A percentile compares a stretch with the other conserved stretches of the same genome.
Conservation (phyloP, 2,329 filamentous ascomycete species). For the Ophiostoma tasmaniense region DNA sequence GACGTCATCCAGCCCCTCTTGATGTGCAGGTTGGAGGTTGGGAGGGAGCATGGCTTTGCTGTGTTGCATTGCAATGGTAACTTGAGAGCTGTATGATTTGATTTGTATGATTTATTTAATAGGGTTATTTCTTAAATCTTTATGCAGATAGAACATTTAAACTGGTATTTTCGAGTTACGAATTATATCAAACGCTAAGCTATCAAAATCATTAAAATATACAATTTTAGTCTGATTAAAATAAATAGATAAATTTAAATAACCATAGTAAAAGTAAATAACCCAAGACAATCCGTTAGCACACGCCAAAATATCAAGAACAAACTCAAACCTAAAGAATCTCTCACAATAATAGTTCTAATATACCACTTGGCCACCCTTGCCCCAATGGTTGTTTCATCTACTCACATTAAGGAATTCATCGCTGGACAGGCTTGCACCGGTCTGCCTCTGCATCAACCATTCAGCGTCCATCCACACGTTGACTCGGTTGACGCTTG, state of each 20-base stretch:
- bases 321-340: no score
- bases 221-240: no score
- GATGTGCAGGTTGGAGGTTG: neutral
- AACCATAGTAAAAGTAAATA: neutral
- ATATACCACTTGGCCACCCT: neutral
- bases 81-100: no score
- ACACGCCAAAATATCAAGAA: no score
- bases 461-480: neutral
- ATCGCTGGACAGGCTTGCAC: neutral
- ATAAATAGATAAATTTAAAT: no score
- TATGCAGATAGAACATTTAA: no score
- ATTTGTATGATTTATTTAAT: no score
- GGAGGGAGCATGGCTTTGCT: neutral
- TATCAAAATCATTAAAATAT: no score
- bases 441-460: neutral
- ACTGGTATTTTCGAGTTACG: no score
- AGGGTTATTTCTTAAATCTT: no score
- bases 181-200: no score
- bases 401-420: neutral
- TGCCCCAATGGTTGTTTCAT: neutral
- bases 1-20: constrained; percentile 1
- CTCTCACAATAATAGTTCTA: neutral
- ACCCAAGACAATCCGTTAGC: no score
- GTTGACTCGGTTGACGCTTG: neutral
- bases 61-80: neutral